These are phyloP conservation scores for Cetraspora pellucida DNA, from an alignment of 192 early-diverging fungal species.

Conservation along the genomic window DNA sequence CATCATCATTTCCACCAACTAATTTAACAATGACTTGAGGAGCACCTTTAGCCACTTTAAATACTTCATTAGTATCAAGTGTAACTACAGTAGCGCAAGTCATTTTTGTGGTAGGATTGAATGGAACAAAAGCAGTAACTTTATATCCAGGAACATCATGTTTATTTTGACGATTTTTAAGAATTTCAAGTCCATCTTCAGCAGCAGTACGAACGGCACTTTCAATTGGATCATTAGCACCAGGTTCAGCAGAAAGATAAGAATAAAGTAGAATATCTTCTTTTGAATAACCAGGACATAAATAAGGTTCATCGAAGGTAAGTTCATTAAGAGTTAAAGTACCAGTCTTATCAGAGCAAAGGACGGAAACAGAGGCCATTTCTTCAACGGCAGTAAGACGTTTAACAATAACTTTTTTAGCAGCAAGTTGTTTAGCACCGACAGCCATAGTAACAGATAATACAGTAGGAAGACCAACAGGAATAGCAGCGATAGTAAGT, in stretches of 20 bases:
- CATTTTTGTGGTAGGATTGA: constrained; percentile 92
- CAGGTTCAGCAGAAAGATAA: constrained; percentile 85
- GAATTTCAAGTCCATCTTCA: constrained; percentile 67
- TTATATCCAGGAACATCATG: constrained; percentile 86
- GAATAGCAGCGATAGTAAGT: constrained; percentile 85
- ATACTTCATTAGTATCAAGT: constrained; percentile 74
- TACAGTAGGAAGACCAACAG: constrained; percentile 93
- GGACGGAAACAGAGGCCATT: constrained; percentile 87
- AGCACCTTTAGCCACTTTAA: constrained; percentile 93
- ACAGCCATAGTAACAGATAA: constrained; percentile 99
- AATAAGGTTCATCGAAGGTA: constrained; percentile 87
- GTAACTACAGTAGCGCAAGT: constrained; percentile 86
- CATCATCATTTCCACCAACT: constrained; percentile 80
- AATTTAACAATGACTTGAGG: constrained; percentile 89
- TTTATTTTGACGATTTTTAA: constrained; percentile 54
- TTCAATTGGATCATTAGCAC: constrained; percentile 92
- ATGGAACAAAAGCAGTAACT: constrained; percentile 87
- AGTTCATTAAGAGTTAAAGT: constrained; percentile 93
- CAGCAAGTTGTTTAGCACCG: constrained; percentile 87
- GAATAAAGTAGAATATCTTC: constrained; percentile 84
- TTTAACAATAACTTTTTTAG: constrained; percentile 94
- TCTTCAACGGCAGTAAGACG: constrained; percentile 94
- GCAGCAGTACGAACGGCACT: constrained; percentile 85
- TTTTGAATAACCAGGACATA: constrained; percentile 63
- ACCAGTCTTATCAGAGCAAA: constrained; percentile 88